phyloP scores from a whole-genome alignment of 176 grass and related monocot species.

The Zizania latifolia region DNA sequence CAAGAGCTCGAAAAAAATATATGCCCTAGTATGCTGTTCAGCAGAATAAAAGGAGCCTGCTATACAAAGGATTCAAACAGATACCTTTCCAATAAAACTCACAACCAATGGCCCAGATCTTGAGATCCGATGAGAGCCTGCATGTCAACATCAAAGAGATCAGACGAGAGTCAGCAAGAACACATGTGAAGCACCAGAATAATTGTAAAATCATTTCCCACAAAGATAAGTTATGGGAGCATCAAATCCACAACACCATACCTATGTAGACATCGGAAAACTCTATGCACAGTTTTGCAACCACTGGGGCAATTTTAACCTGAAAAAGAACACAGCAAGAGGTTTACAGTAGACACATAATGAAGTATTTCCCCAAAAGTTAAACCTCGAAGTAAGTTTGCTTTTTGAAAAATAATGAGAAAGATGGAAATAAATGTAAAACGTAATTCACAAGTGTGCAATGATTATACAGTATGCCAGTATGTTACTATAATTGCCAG shows the following conservation, averaged over 20 bases:
- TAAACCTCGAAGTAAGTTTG: not conserved
- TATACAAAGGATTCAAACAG: constrained; percentile 4
- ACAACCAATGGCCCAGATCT: constrained; percentile 57
- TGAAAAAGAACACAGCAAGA: constrained; percentile 11
- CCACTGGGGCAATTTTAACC: constrained; percentile 60
- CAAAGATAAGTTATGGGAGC: not conserved
- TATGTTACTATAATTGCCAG: no score
- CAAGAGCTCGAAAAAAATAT: not conserved
- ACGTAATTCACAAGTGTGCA: not conserved
- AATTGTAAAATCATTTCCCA: constrained; percentile 4
- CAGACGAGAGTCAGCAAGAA: no score
- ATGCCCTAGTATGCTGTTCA: not conserved
- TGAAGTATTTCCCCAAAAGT: not conserved
- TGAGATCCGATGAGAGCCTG: constrained; percentile 67
- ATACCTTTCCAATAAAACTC: constrained; percentile 86
- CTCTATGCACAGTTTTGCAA: constrained; percentile 72
- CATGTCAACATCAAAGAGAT: no score
- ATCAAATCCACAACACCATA: constrained; percentile 21
- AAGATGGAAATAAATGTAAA: not conserved
- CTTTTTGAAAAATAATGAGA: constrained; percentile 19
- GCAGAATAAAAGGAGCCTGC: not conserved
- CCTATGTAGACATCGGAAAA: constrained; percentile 95
- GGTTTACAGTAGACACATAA: constrained; percentile 9
- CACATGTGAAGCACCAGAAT: not conserved
- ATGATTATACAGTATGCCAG: not conserved